Evolutionary conservation across 2,329 filamentous ascomycete genomes (phyloP).

Genomic region (Colletotrichum sp.): DNA sequence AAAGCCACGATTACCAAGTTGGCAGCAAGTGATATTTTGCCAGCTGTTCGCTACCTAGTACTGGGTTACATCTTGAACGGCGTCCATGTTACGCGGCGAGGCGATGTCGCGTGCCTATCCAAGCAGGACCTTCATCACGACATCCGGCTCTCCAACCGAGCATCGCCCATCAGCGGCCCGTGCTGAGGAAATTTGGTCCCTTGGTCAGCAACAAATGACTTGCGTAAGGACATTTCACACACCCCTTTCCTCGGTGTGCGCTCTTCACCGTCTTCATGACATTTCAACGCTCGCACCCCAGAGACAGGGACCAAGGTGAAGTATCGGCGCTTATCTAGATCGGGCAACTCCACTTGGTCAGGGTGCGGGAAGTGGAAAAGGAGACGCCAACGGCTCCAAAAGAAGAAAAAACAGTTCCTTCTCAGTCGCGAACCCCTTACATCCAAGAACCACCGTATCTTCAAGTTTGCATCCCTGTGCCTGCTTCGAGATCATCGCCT

Average conservation of each 20-base stretch:
- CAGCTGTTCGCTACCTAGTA: background rate
- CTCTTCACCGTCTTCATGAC: background rate
- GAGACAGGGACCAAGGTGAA: background rate
- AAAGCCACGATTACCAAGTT: background rate
- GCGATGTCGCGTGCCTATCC: background rate
- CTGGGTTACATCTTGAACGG: background rate
- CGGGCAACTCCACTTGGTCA: background rate
- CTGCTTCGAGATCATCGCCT: background rate
- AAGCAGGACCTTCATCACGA: background rate
- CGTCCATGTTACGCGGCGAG: background rate
- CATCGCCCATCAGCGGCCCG: background rate
- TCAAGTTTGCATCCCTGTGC: background rate
- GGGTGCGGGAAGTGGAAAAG: slow-evolving; percentile 10
- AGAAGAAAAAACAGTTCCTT: background rate
- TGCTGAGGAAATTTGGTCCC: background rate
- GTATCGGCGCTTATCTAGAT: background rate
- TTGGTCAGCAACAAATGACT: background rate
- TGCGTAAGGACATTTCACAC: background rate
- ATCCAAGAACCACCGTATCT: background rate
- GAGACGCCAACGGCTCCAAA: background rate
- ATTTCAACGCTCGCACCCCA: background rate
- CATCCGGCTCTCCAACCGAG: background rate
- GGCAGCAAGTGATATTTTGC: background rate
- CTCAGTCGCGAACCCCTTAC: background rate
- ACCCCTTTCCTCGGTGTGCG: background rate